Evolutionary conservation across 2,329 filamentous ascomycete genomes (phyloP), one percentile per base, ranked within the genome.

Genomic region (Fusarium clavum): DNA sequence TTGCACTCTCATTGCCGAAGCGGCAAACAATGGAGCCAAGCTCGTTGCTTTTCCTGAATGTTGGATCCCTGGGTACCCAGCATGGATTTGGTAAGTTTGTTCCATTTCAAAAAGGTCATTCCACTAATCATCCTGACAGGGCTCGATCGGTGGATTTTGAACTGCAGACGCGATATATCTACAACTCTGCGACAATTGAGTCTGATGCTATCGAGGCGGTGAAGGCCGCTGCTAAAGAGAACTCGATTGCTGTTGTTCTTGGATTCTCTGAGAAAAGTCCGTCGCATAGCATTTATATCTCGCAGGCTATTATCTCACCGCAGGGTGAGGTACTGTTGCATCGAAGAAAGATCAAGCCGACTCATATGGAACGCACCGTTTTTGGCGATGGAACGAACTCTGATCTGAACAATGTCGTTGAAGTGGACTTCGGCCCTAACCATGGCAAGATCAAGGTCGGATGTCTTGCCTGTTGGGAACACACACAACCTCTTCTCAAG

Each of bases 31-130:
- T 56, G 85, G 84, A 3, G 87, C 87, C 1, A 81, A 87, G 52
- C 78, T 91, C 4, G 74, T 91, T 12, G 81, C 83, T 0, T 88
- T 88, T 61, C 83, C 86, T 2, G 85, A 88, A 66, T 81, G 81
- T 27, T 88, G 83, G 82, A 81, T 87, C 25, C 84, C 85, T 0
- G 85, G 86, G 0, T 88, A 87, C 74, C 86, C 85, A 24, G 79
- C 78, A 56, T 83, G 80, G 79, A 80, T 81, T 40, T 78, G 77
- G 67, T 78, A 75, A 1, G 53, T 51, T 11, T 22, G 3, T 38
- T 16, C 8, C 13, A 11, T 59, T 27, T 38, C 34, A n/a, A 43
- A 20, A 2, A 2, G 2, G 4, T 12, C 14, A 14, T 43, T 43
- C 20, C 24, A 6, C 6, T 12, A 16, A 24, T 41, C 38, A 49